Percentiles rank a stretch among this genome's conserved stretches.
phyloP scores from a whole-genome alignment of 257 asterid genomes.

The Penstemon eatonii region DNA sequence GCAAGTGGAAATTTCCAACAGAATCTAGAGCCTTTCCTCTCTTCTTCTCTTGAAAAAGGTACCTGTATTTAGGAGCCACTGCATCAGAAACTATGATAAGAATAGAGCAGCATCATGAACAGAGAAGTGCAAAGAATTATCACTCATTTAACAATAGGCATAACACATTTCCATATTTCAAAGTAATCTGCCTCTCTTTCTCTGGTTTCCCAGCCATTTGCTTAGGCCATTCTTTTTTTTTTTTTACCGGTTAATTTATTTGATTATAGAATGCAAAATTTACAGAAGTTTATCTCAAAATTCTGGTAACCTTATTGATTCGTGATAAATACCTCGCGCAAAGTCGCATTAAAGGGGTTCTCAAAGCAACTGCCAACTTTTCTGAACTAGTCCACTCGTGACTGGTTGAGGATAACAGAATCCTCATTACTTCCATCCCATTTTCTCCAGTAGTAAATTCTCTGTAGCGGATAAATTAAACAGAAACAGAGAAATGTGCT shows the following conservation, averaged over 20 bases:
- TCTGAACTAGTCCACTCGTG: constrained; percentile 69
- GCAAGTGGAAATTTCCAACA: constrained; percentile 95
- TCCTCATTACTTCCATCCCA: constrained; percentile 68
- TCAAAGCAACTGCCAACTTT: constrained; percentile 44
- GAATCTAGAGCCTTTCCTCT: constrained; percentile 92
- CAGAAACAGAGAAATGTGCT: constrained; percentile 25
- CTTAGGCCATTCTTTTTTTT: background rate
- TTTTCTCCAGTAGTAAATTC: constrained; percentile 50
- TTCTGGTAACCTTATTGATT: constrained; percentile 17
- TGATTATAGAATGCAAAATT: background rate
- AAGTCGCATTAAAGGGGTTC: constrained; percentile 75
- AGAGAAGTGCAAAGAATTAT: constrained; percentile 14
- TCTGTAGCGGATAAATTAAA: constrained; percentile 40
- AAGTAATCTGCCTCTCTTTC: background rate
- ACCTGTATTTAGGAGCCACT: constrained; percentile 48
- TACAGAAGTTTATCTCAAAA: constrained; percentile 12
- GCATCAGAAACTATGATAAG: background rate
- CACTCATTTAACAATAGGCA: constrained; percentile 10
- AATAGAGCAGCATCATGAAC: background rate
- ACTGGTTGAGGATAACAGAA: constrained; percentile 50
- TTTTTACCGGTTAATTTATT: background rate
- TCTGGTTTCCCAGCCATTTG: background rate
- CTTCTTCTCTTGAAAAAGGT: constrained; percentile 86
- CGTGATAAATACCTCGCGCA: constrained; percentile 65
- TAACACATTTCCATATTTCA: background rate